Evolutionary conservation across 2,329 filamentous ascomycete species (phyloP).

Genomic region (Myriosclerotinia curreyana): DNA sequence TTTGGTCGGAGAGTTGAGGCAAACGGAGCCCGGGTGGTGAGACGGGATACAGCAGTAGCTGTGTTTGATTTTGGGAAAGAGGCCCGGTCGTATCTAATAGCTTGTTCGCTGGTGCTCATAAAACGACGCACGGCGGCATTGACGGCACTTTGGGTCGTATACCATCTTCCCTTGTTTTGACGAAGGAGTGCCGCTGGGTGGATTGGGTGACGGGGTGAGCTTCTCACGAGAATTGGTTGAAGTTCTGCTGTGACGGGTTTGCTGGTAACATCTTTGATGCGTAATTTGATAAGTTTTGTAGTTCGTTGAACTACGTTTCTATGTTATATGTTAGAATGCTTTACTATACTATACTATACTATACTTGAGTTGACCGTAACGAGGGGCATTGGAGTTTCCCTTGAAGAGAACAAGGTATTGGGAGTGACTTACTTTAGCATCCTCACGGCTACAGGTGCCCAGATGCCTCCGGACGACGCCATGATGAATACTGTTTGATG

Average conservation of each 20-base stretch:
- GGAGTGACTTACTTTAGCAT: conserved; percentile 35
- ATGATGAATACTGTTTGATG: conserved; percentile 26
- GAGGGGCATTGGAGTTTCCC: background rate
- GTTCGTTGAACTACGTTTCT: conserved; percentile 49
- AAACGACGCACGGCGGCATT: conserved; percentile 47
- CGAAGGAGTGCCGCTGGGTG: conserved; percentile 61
- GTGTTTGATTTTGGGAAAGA: conserved; percentile 56
- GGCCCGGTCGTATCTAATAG: conserved; percentile 48
- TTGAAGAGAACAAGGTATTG: background rate
- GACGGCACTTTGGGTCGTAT: conserved; percentile 55
- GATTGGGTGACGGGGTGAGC: conserved; percentile 51
- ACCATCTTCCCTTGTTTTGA: conserved; percentile 62
- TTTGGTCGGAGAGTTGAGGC: conserved; percentile 87
- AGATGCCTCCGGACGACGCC: conserved; percentile 37
- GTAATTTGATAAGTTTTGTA: conserved; percentile 45
- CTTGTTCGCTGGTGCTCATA: conserved; percentile 38
- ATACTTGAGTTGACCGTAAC: background rate
- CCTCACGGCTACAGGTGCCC: conserved; percentile 39
- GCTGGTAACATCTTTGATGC: conserved; percentile 42
- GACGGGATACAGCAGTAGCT: conserved; percentile 54
- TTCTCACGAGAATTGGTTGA: conserved; percentile 58
- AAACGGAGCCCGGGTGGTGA: conserved; percentile 78
- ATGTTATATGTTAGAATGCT: conserved; percentile 28
- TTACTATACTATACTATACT: no score
- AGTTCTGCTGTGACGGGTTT: conserved; percentile 48